phyloP scores from a whole-genome alignment of 2,329 filamentous ascomycete genomes.

The Trichoderma citrinoviride region DNA sequence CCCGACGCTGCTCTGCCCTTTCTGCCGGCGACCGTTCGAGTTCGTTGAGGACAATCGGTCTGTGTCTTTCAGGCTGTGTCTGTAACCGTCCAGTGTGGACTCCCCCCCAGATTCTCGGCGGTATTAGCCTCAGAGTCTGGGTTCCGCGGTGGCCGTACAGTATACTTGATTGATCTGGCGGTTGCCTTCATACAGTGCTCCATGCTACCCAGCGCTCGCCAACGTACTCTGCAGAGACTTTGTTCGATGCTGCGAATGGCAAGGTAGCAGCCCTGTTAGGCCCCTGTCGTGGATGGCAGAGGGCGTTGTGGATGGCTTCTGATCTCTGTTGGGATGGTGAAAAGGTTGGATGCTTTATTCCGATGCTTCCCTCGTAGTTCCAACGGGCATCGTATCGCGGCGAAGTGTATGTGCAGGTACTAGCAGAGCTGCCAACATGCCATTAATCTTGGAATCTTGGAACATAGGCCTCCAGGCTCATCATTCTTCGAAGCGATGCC shows the following conservation, averaged over 20 bases:
- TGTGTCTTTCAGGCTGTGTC: not conserved
- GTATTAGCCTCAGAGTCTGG: conserved; percentile 12
- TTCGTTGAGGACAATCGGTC: not conserved
- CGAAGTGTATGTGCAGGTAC: not conserved
- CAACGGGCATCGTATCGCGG: too few species aligned
- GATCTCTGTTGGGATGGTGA: not conserved
- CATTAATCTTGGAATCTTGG: too few species aligned
- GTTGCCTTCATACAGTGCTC: too few species aligned
- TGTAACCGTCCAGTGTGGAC: not conserved
- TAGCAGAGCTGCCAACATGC: not conserved
- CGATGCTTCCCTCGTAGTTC: not conserved
- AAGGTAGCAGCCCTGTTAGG: not conserved
- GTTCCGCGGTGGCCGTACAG: not conserved
- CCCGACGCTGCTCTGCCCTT: not conserved
- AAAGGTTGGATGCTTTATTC: not conserved
- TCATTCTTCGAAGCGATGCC: not conserved
- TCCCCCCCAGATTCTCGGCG: conserved; percentile 2
- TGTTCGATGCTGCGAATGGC: too few species aligned
- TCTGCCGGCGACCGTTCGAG: not conserved
- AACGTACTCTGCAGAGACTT: too few species aligned
- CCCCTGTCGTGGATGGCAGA: conserved; percentile 1
- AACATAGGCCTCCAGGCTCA: too few species aligned
- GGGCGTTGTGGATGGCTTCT: conserved; percentile 1
- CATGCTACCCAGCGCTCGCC: too few species aligned
- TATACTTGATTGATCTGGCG: not conserved